Conservation (phyloP, 441 rosid species). For the Aquilaria agallochum region DNA sequence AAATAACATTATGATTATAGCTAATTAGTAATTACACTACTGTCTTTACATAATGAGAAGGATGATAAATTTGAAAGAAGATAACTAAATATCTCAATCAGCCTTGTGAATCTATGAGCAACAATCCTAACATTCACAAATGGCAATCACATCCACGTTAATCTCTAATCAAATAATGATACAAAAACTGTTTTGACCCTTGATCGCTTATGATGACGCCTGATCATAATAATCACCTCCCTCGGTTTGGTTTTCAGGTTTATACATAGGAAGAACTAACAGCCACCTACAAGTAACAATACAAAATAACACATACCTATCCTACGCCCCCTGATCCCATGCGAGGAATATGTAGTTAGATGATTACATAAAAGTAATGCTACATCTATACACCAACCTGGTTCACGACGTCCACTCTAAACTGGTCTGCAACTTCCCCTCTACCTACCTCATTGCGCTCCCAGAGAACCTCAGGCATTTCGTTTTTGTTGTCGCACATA, state of each 20-base stretch:
- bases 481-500: too few species aligned
- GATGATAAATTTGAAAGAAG: too few species aligned
- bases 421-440: background rate
- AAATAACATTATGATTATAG: too few species aligned
- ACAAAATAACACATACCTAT: constrained; percentile 13
- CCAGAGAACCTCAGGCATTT: too few species aligned
- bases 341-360: constrained; percentile 7
- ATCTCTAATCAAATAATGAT: constrained; percentile 20
- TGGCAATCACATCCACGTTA: background rate
- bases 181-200: constrained; percentile 6
- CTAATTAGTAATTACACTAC: too few species aligned
- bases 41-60: too few species aligned
- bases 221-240: background rate
- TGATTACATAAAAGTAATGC: background rate
- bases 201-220: background rate
- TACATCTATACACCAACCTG: too few species aligned
- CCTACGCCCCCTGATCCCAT: constrained; percentile 9
- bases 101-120: too few species aligned
- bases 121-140: too few species aligned
- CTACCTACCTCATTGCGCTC: too few species aligned
- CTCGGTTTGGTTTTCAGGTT: background rate
- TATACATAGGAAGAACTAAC: constrained; percentile 6
- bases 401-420: constrained; percentile 9
- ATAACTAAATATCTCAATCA: too few species aligned
- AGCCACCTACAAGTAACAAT: constrained; percentile 18